Conservation (phyloP, 2,329 filamentous ascomycete genomes). For the Chrysosphaeria jannelii region DNA sequence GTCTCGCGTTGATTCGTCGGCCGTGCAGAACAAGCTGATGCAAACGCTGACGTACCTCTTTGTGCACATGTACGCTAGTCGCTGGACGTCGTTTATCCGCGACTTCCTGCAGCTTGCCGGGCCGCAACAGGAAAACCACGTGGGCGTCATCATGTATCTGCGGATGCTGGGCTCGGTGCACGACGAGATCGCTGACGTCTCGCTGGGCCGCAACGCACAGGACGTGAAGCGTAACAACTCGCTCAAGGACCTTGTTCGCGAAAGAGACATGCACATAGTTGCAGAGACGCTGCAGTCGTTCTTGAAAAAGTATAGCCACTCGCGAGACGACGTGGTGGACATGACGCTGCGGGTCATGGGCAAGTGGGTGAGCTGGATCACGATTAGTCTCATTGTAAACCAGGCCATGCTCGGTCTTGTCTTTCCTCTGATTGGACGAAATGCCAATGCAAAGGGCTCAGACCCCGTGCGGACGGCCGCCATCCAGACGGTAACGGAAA, state of each 20-base stretch:
- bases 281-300: slow-evolving; percentile 79
- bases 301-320: slow-evolving; percentile 41
- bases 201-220: slow-evolving; percentile 45
- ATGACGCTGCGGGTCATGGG: slow-evolving; percentile 76
- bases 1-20: slow-evolving; percentile 33
- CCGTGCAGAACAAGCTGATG: slow-evolving; percentile 86
- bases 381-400: slow-evolving; percentile 81
- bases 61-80: slow-evolving; percentile 52
- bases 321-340: slow-evolving; percentile 46
- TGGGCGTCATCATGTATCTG: slow-evolving; percentile 63
- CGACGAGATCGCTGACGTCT: slow-evolving; percentile 85
- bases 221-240: slow-evolving; percentile 68
- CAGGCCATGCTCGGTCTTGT: slow-evolving; percentile 60
- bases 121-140: slow-evolving; percentile 32
- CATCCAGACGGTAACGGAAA: slow-evolving; percentile 84
- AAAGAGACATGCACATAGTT: slow-evolving; percentile 67
- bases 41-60: slow-evolving; percentile 91
- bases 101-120: slow-evolving; percentile 59
- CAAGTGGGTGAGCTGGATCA: slow-evolving; percentile 97
- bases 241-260: slow-evolving; percentile 70
- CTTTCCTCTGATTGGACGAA: slow-evolving; percentile 61
- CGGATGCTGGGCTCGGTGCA: slow-evolving; percentile 72
- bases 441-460: slow-evolving; percentile 27
- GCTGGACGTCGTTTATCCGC: slow-evolving; percentile 75
- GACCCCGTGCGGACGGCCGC: slow-evolving; percentile 72